Percentiles rank a stretch among this genome's conserved stretches.
These are phyloP conservation scores for Decorospora gaudefroyi DNA, from an alignment of 2,329 filamentous ascomycete species.

Conservation along the genomic window DNA sequence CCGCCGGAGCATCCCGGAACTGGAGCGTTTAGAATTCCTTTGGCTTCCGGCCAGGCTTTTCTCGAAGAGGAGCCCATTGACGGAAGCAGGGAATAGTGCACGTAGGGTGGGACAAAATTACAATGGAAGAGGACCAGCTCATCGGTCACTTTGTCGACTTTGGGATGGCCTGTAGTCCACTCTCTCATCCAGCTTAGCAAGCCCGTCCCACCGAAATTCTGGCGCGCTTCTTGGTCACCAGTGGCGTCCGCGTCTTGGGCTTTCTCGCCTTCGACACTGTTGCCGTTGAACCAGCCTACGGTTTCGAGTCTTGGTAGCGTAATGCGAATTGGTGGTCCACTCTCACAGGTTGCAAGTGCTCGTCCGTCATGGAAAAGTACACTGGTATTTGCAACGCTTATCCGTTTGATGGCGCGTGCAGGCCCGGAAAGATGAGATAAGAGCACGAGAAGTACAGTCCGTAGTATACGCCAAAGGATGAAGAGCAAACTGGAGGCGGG, in stretches of 20 bases:
- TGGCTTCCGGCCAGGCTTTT: neutral
- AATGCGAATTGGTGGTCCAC: slow-evolving; percentile 69
- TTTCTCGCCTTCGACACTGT: slow-evolving; percentile 58
- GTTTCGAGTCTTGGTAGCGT: slow-evolving; percentile 67
- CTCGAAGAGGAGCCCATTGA: slow-evolving; percentile 18
- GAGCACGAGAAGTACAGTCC: slow-evolving; percentile 62
- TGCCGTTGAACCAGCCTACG: slow-evolving; percentile 71
- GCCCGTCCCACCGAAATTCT: slow-evolving; percentile 59
- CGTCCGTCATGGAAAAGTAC: slow-evolving; percentile 70
- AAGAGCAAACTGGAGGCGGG: slow-evolving; percentile 59
- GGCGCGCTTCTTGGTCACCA: slow-evolving; percentile 13
- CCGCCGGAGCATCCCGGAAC: slow-evolving; percentile 65
- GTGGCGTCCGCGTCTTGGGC: slow-evolving; percentile 20
- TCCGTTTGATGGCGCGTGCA: slow-evolving; percentile 63
- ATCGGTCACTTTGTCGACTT: slow-evolving; percentile 66
- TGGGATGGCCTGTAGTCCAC: slow-evolving; percentile 72
- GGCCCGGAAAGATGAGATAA: slow-evolving; percentile 63
- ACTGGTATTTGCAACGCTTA: slow-evolving; percentile 71
- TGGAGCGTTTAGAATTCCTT: slow-evolving; percentile 55
- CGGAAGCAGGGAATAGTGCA: slow-evolving; percentile 67
- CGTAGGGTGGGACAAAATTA: slow-evolving; percentile 66
- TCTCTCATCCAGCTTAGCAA: slow-evolving; percentile 66
- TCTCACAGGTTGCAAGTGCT: slow-evolving; percentile 71
- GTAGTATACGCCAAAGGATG: slow-evolving; percentile 58
- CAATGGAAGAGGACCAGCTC: slow-evolving; percentile 71